These are phyloP conservation scores for Fusarium mundagurra DNA, from an alignment of 2,329 filamentous ascomycete species.

Conservation along the genomic window DNA sequence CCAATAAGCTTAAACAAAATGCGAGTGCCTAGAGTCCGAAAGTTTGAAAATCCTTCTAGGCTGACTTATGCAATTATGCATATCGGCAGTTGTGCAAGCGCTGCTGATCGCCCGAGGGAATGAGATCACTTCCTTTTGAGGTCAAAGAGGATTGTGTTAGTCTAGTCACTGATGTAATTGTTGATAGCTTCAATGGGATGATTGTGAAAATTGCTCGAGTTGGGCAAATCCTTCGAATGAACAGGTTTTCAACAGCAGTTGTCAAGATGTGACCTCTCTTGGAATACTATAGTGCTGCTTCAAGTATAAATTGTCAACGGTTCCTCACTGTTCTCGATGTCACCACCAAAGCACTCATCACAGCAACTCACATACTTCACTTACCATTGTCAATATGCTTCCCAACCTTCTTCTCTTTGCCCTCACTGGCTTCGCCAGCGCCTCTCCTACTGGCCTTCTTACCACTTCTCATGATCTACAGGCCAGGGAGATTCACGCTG, in stretches of 20 bases:
- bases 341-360: background rate
- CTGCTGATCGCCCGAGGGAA: background rate
- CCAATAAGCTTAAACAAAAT: background rate
- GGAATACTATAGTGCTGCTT: background rate
- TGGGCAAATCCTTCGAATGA: background rate
- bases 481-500: background rate
- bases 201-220: background rate
- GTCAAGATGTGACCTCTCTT: fast-evolving
- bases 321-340: background rate
- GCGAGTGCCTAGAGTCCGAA: background rate
- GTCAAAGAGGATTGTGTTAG: background rate
- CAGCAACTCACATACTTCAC: background rate
- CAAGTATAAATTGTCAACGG: fast-evolving
- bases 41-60: background rate
- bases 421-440: background rate
- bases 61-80: background rate
- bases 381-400: background rate
- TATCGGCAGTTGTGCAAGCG: background rate
- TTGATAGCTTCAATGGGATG: background rate
- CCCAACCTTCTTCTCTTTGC: background rate
- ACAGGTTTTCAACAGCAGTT: background rate
- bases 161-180: background rate
- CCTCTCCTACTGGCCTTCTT: background rate
- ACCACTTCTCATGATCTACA: background rate
- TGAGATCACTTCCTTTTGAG: background rate